phyloP scores from a whole-genome alignment of 768 basidiomycete species.

The Coprinellus micaceus region DNA sequence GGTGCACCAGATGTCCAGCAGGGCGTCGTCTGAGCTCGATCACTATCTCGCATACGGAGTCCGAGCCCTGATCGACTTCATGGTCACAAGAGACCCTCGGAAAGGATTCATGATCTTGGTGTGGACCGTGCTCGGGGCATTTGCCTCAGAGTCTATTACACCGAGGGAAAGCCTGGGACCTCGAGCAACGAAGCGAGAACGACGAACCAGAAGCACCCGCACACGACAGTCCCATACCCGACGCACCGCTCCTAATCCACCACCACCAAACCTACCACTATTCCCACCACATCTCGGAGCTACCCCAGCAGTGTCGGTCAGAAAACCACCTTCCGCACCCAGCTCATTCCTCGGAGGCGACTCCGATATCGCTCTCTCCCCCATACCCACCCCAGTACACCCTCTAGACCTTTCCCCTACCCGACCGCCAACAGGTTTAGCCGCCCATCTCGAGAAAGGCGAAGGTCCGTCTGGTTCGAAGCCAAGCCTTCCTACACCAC shows the following conservation, averaged over 20 bases:
- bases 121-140: slow-evolving; percentile 34
- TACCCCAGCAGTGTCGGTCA: slow-evolving; percentile 20
- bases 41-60: slow-evolving; percentile 42
- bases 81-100: slow-evolving; percentile 31
- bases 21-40: slow-evolving; percentile 29
- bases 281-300: slow-evolving; percentile 16
- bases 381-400: slow-evolving; percentile 28
- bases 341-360: slow-evolving; percentile 35
- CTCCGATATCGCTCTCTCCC: slow-evolving; percentile 22
- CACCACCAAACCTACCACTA: slow-evolving; percentile 17
- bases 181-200: slow-evolving; percentile 18
- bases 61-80: slow-evolving; percentile 39
- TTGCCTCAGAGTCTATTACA: slow-evolving; percentile 31
- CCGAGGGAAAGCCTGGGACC: slow-evolving; percentile 22
- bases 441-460: slow-evolving; percentile 26
- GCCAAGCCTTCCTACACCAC: slow-evolving; percentile 35
- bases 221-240: slow-evolving; percentile 29
- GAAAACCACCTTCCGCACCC: slow-evolving; percentile 34
- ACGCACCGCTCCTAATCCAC: slow-evolving; percentile 17
- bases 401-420: slow-evolving; percentile 17
- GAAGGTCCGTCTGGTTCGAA: slow-evolving; percentile 23
- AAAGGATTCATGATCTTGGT: slow-evolving; percentile 33
- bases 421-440: slow-evolving; percentile 29
- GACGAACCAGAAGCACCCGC: slow-evolving; percentile 25
- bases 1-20: slow-evolving; percentile 36